These are phyloP conservation scores for Sechiopsis laciniata DNA, from an alignment of 306 rosid species.

Conservation along the genomic window DNA sequence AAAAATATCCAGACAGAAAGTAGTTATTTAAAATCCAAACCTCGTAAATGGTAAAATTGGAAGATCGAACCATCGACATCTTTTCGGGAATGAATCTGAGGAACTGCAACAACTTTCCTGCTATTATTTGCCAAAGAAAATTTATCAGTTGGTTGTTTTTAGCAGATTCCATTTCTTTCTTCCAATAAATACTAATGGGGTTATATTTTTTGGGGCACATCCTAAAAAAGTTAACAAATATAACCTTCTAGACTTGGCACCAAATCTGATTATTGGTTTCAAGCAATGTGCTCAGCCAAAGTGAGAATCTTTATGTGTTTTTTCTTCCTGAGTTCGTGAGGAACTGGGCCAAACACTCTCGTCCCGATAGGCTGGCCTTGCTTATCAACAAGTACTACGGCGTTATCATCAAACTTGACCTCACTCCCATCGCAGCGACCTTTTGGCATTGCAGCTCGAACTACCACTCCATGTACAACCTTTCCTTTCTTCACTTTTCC, in stretches of 20 bases:
- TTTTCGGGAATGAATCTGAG: background rate
- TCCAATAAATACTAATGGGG: background rate
- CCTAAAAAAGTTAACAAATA: background rate
- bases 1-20: background rate
- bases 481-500: conserved; percentile 74
- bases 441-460: conserved; percentile 61
- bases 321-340: conserved; percentile 77
- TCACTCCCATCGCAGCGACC: conserved; percentile 89
- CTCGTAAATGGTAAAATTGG: background rate
- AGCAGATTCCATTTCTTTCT: background rate
- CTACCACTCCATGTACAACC: conserved; percentile 63
- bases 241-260: background rate
- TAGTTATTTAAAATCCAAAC: background rate
- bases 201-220: background rate
- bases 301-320: conserved; percentile 90
- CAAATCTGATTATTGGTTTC: background rate
- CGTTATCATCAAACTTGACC: conserved; percentile 82
- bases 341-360: conserved; percentile 85
- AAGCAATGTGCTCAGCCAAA: conserved; percentile 76
- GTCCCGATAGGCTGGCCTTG: conserved; percentile 94
- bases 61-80: background rate
- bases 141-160: background rate
- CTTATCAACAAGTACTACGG: conserved; percentile 80
- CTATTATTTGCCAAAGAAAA: background rate
- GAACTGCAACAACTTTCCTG: background rate